Evolutionary conservation across 2,329 filamentous ascomycete species (phyloP), one percentile per base, ranked within the genome.

Genomic region (Verticillium tricorpus): DNA sequence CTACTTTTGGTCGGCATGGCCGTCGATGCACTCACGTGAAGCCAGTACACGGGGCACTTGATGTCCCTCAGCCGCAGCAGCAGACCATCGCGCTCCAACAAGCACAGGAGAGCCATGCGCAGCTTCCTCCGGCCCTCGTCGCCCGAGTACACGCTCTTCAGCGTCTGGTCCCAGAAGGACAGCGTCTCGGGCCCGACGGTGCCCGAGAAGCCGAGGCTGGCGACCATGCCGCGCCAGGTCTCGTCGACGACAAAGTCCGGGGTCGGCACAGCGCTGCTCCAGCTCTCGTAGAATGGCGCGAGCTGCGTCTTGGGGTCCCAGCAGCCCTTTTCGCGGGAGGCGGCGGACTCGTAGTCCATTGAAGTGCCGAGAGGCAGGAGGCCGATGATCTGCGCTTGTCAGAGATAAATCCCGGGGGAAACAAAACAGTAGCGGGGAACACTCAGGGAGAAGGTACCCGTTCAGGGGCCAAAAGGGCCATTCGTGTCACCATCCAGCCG

Each of bases 21-120:
- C 14, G 35, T 14, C 52, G 22, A 45, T 6, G 28, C 28, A 71
- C 74, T 66, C 64, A 82, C 80, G 68, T 83, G 81, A 17, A 84
- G 71, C 82, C 82, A 84, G 61, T 80, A 75, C 9, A 85, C 79
- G 2, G 82, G 82, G 61, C 81, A 84, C 62, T 72, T 77, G 62
- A 85, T 68, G 63, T 84, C 78, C 22, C 73, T 64, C 40, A 84
- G 61, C 12, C 82, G 73, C n/a, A 75, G 63, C 8, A 81, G 67
- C 5, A 84, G 72, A 1, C 81, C 77, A 60, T 84, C 82, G 39
- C 82, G 70, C 62, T 80, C 78, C 14, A 80, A 58, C 7, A 85
- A 71, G 65, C 74, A 77, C 9, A 75, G 71, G 6, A 78, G 71
- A 0, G 81, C 78, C 72, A 82, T 78, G 58, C 77, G 72, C 37